phyloP scores from a whole-genome alignment of 257 asterid genomes.

The Sherardia arvensis region DNA sequence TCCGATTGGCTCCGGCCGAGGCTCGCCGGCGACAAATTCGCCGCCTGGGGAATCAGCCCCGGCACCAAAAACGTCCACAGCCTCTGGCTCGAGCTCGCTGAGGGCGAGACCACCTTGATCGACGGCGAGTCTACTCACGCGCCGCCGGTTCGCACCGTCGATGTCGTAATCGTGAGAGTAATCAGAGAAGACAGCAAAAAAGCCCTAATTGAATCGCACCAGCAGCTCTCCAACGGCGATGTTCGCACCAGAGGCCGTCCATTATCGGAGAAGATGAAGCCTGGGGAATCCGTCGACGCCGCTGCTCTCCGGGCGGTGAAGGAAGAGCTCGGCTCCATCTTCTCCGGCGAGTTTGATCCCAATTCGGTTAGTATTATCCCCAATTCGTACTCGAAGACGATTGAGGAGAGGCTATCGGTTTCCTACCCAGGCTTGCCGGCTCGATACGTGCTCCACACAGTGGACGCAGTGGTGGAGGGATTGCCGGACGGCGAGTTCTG shows the following conservation, averaged over 20 bases:
- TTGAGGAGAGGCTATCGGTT: slow-evolving; percentile 64
- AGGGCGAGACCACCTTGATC: slow-evolving; percentile 64
- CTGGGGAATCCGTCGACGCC: slow-evolving; percentile 72
- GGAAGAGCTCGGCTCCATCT: slow-evolving; percentile 72
- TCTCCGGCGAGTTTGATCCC: slow-evolving; percentile 4
- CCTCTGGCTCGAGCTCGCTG: slow-evolving; percentile 77
- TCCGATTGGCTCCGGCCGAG: slow-evolving; percentile 92
- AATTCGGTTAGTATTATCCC: slow-evolving; percentile 42
- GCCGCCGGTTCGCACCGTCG: slow-evolving; percentile 75
- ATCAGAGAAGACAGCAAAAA: slow-evolving; percentile 34
- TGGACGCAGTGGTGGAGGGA: slow-evolving; percentile 69
- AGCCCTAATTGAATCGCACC: slow-evolving; percentile 75
- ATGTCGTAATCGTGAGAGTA: slow-evolving; percentile 63
- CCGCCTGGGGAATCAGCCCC: slow-evolving; percentile 91
- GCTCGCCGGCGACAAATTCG: slow-evolving; percentile 53
- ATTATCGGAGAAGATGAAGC: slow-evolving; percentile 93
- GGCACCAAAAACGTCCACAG: slow-evolving; percentile 88
- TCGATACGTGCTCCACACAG: slow-evolving; percentile 69
- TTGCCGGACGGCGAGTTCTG: slow-evolving; percentile 74
- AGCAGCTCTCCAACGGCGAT: slow-evolving; percentile 70
- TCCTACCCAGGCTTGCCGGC: slow-evolving; percentile 98
- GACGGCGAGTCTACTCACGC: slow-evolving; percentile 47
- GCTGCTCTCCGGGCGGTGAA: slow-evolving; percentile 73
- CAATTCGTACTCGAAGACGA: slow-evolving; percentile 59
- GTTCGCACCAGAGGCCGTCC: slow-evolving; percentile 62